Percentiles rank a stretch among this genome's conserved stretches.
phyloP scores from a whole-genome alignment of 1,139 yeast species.

The Geotrichum macrosporum region DNA sequence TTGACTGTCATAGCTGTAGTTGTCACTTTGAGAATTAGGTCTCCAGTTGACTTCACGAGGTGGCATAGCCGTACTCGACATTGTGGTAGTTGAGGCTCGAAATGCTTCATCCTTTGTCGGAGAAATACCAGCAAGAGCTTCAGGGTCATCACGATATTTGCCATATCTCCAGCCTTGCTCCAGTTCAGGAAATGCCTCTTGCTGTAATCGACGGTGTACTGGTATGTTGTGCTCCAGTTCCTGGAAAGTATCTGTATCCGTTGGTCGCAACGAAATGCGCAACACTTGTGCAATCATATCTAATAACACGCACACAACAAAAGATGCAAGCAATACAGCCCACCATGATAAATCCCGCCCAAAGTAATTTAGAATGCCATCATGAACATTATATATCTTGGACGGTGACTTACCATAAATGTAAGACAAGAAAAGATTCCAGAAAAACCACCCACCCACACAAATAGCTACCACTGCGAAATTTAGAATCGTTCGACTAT shows the following conservation, averaged over 20 bases:
- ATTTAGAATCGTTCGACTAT: slow-evolving; percentile 69
- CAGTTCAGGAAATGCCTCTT: slow-evolving; percentile 66
- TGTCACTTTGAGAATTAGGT: neutral
- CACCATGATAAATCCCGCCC: slow-evolving; percentile 83
- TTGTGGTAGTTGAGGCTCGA: slow-evolving; percentile 7
- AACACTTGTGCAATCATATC: slow-evolving; percentile 62
- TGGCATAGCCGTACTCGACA: too few species aligned
- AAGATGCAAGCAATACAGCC: slow-evolving; percentile 62
- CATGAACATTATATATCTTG: slow-evolving; percentile 65
- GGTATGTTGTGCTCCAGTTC: slow-evolving; percentile 66
- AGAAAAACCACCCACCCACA: slow-evolving; percentile 78
- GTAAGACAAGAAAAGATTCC: slow-evolving; percentile 75
- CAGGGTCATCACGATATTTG: slow-evolving; percentile 23
- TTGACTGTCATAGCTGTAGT: slow-evolving; percentile 11
- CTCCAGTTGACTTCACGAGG: neutral
- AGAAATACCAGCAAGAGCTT: slow-evolving; percentile 18
- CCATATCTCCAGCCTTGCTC: slow-evolving; percentile 64
- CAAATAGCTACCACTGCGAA: slow-evolving; percentile 68
- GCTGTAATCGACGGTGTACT: slow-evolving; percentile 66
- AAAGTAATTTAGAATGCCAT: slow-evolving; percentile 63
- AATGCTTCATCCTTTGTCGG: slow-evolving; percentile 1
- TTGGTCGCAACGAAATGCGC: slow-evolving; percentile 55
- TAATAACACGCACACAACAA: slow-evolving; percentile 47
- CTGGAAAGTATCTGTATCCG: slow-evolving; percentile 76
- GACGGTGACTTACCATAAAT: slow-evolving; percentile 57